Evolutionary conservation across 2,329 filamentous ascomycete species (phyloP), one percentile per base, ranked within the genome.

Genomic region (Colletotrichum sp.): DNA sequence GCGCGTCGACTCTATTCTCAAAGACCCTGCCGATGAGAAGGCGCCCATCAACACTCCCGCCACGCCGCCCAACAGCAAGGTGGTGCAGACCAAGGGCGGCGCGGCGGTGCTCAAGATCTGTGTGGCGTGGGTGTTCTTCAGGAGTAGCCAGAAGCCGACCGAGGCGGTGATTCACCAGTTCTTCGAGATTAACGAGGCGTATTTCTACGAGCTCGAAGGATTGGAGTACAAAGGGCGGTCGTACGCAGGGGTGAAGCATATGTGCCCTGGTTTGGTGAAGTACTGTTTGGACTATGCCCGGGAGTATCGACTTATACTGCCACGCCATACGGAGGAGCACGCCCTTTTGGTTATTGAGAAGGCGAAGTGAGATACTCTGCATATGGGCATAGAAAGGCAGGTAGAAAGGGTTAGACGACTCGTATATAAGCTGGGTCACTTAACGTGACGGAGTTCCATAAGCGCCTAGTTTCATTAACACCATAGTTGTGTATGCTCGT

Each of bases 71-170:
- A 56, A 36, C 1, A 18, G 15, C 13, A 71, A 71, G 60, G 32
- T 38, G 2, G 60, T 71, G 16, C 24, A 48, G 58, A 71, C 58
- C 5, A 71, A 65, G 58, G 68, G 68, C 21, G 68, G 68, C 9
- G 68, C 68, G 26, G 68, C 68, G n/a, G 68, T 71, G 5, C 68
- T 71, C 68, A 71, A 65, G 68, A 71, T 71, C 18, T 71, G 68
- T 30, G 68, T 71, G 26, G 68, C 68, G 16, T 65, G 68, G 68
- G 68, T 71, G 12, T 71, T 71, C 13, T 71, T 65, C 68, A 26
- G n/a, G n/a, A 34, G 26, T n/a, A 26, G n/a, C 15, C 68, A 71
- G 60, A 36, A 26, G 38, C 60, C 68, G 16, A 71, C 68, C 3
- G 68, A 71, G 60, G 28, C 43, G 36, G 68, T 71, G 13, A 18